phyloP scores from a whole-genome alignment of 1,139 yeast genomes.

The Kluyveromyces marxianus region DNA sequence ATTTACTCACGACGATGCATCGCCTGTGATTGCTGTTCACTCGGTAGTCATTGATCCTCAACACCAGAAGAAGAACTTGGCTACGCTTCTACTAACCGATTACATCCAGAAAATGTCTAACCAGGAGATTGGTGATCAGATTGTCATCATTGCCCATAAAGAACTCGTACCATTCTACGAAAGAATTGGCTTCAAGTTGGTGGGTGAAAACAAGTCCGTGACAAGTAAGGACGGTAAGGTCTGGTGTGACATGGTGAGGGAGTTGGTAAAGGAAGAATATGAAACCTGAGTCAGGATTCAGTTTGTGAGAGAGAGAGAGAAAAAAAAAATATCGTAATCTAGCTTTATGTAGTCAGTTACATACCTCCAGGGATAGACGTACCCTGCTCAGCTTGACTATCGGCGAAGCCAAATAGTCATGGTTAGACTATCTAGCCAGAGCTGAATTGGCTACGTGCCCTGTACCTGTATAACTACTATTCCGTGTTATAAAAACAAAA shows the following conservation, averaged over 20 bases:
- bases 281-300: slow-evolving; percentile 10
- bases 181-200: slow-evolving; percentile 56
- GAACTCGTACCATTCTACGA: slow-evolving; percentile 68
- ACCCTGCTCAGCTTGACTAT: no score
- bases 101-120: slow-evolving; percentile 84
- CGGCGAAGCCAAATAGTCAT: no score
- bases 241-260: slow-evolving; percentile 33
- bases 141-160: slow-evolving; percentile 67
- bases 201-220: slow-evolving; percentile 27
- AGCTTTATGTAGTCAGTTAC: no score
- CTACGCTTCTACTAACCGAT: slow-evolving; percentile 76
- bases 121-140: slow-evolving; percentile 76
- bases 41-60: slow-evolving; percentile 72
- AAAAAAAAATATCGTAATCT: no score
- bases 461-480: no score
- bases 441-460: no score
- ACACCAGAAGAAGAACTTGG: slow-evolving; percentile 75
- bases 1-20: slow-evolving; percentile 60
- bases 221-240: slow-evolving; percentile 17
- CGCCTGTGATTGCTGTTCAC: slow-evolving; percentile 73
- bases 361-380: no score
- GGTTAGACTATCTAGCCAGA: no score
- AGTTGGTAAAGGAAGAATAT: slow-evolving; percentile 30
- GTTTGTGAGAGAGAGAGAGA: background rate
- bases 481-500: no score